These are phyloP conservation scores for Hysterangium stoloniferum DNA, from an alignment of 768 basidiomycete species.

Conservation along the genomic window DNA sequence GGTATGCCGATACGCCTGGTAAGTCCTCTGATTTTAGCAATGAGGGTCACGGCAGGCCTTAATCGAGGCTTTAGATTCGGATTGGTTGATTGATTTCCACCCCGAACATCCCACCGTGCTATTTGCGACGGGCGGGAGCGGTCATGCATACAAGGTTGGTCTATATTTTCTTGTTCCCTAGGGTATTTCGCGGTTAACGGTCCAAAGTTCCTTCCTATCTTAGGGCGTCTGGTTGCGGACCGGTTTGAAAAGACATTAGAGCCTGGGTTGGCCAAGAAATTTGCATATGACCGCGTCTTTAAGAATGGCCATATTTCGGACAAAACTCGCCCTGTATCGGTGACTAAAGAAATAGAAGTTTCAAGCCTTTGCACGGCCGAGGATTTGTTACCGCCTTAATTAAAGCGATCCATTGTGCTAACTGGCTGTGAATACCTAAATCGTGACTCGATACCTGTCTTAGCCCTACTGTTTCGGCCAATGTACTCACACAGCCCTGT, in stretches of 20 bases:
- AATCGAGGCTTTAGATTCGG: constrained; percentile 38
- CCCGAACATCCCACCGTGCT: constrained; percentile 52
- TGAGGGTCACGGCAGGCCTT: neutral
- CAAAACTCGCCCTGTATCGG: neutral
- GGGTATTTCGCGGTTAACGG: neutral
- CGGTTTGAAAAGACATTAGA: constrained; percentile 59
- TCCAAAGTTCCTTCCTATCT: constrained; percentile 73
- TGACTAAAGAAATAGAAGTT: constrained; percentile 1
- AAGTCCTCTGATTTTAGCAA: neutral
- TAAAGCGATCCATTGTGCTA: no score
- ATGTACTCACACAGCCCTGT: no score
- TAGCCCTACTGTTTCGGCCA: no score
- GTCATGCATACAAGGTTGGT: constrained; percentile 78
- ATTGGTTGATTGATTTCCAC: constrained; percentile 84
- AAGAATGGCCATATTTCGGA: neutral
- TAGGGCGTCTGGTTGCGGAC: constrained; percentile 72
- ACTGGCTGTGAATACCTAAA: no score
- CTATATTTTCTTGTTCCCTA: neutral
- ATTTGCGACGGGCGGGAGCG: constrained; percentile 82
- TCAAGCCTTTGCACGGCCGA: neutral
- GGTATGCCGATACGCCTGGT: constrained; percentile 78
- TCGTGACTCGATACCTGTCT: no score
- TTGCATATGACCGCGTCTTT: constrained; percentile 47
- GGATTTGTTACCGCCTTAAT: neutral
- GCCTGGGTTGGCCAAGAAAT: constrained; percentile 43